Base-by-base conservation (phyloP, 2,329 filamentous ascomycete genomes). In the Teratosphaeria gauchensis region DNA sequence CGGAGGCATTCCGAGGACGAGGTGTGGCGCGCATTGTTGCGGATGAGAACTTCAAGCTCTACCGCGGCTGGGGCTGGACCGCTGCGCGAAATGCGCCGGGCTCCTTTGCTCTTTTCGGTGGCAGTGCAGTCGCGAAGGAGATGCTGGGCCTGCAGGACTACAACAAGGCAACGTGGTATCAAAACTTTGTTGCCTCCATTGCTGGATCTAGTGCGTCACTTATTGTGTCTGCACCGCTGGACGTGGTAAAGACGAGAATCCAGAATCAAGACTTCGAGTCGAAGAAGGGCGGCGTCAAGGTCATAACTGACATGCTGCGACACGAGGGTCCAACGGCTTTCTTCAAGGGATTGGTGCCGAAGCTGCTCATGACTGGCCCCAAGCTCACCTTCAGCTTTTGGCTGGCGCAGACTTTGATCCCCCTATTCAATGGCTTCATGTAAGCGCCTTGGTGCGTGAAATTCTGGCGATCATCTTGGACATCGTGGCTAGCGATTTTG, bases 371-470 rank as follows among this genome's bases (percentile, higher is more conserved):
- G 94, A 99, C 94, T 16, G 95, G 94, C 28, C 94, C 94, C 63
- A 99, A 99, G 84, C 83, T 99, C 61, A 94, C 97, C 63, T 99
- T 99, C 81, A 96, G 92, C 62, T 99, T 99, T 86, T 99, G 94
- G 94, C 85, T 99, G 72, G 94, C 94, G 59, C 94, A 99, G 81
- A 97, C 94, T 32, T 81, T 99, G 69, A 99, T 99, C 72, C 94
- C 94, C 56, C 88, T 91, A 46, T 97, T 97, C 75, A 89, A 84
- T 70, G 84, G 85, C 74, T 73, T 85, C 60, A 76, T 85, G 73
- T 84, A 80, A n/a, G 12, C n/a, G 54, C 38, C 9, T 28, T n/a
- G 16, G 2, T 53, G n/a, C 24, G 24, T 28, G n/a, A 28, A 28
- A 28, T 28, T 28, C 28, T 31, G 19, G 52, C 24, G 52, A 21